Evolutionary conservation across 768 basidiomycete genomes (phyloP), one percentile per base, ranked within the genome.

Genomic region (Naganishia onofrii): DNA sequence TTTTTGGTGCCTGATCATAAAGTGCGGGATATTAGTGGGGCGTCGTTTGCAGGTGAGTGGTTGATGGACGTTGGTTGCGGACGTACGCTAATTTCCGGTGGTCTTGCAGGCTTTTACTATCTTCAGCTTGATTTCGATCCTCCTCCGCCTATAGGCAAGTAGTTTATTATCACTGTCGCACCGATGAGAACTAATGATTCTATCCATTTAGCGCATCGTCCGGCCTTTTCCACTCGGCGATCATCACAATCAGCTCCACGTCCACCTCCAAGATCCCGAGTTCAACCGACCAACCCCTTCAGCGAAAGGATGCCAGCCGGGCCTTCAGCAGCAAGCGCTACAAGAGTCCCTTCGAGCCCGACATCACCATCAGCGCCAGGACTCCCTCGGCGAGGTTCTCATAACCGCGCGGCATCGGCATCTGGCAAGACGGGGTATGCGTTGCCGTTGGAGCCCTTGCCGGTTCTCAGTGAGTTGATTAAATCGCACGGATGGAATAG

Each of bases 1-100:
- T 97, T 96, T 81, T 84, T 98, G 66, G 91, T 97, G n/a, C 93
- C 93, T 2, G 91, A 94, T 80, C 91, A 94, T 82, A 87, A 88
- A 70, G 91, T 95, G 34, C 88, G 91, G 80, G 92, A 94, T 80
- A 95, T 97, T 82, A 92, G 88, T 76, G 93, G 93, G 53, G 93
- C 93, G 26, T 92, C 91, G 79, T 96, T 94, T 81, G 93, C 93
- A 76, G 93, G 57, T 58, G 34, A 38, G 57, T 38, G 23, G 32
- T n/a, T 3, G 21, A 0, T 21, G 92, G 79, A 7, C 2, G 87
- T 83, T 21, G 55, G 54, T 56, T 42, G 52, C 52, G 69, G 31
- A n/a, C 48, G 9, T 23, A 9, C 2, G n/a, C 23, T n/a, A 19
- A 21, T 57, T 55, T 7, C 26, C 51, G 12, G 36, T 19, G 15